Percentiles rank a stretch among this genome's conserved stretches.
Evolutionary conservation across 2,329 filamentous ascomycete genomes (phyloP).

Genomic region (Leptographium radiaticola): DNA sequence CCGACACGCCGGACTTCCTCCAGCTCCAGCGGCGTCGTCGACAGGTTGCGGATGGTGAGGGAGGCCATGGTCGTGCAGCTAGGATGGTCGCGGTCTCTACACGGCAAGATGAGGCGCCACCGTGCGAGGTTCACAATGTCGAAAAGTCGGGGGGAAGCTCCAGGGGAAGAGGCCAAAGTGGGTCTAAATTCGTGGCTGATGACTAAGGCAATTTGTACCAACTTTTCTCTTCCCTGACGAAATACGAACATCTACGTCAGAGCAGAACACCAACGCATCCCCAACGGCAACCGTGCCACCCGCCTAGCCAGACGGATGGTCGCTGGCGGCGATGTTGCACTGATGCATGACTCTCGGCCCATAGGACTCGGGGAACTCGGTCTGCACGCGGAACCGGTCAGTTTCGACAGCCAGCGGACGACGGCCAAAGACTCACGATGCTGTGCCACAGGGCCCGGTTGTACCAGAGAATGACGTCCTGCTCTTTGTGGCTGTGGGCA

Average conservation of each 20-base stretch:
- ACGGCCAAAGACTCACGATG: slow-evolving; percentile 16
- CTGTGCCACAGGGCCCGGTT: slow-evolving; percentile 25
- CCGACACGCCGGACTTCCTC: slow-evolving; percentile 62
- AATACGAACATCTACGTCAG: not conserved
- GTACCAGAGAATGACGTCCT: slow-evolving; percentile 25
- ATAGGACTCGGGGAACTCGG: slow-evolving; percentile 23
- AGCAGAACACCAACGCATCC: not conserved
- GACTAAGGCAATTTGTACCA: too few relatives aligned
- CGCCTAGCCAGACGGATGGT: slow-evolving; percentile 9
- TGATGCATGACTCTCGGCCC: slow-evolving; percentile 25
- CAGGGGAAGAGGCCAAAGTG: too few relatives aligned
- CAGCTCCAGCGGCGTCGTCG: slow-evolving; percentile 58
- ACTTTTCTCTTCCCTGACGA: not conserved
- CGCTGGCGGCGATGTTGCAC: slow-evolving; percentile 19
- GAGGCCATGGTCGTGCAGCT: slow-evolving; percentile 25
- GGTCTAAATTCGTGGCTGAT: too few relatives aligned
- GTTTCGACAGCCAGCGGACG: not conserved
- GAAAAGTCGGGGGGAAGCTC: too few relatives aligned
- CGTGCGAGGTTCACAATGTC: too few relatives aligned
- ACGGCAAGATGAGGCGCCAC: too few relatives aligned
- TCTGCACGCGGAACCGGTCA: slow-evolving; percentile 2
- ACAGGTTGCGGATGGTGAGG: slow-evolving; percentile 73
- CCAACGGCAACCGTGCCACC: not conserved
- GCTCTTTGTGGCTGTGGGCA: slow-evolving; percentile 21
- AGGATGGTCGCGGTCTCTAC: too few relatives aligned